These are phyloP conservation scores for Isabelozyma pseudorhagii DNA, from an alignment of 805 yeast genomes.

Conservation along the genomic window DNA sequence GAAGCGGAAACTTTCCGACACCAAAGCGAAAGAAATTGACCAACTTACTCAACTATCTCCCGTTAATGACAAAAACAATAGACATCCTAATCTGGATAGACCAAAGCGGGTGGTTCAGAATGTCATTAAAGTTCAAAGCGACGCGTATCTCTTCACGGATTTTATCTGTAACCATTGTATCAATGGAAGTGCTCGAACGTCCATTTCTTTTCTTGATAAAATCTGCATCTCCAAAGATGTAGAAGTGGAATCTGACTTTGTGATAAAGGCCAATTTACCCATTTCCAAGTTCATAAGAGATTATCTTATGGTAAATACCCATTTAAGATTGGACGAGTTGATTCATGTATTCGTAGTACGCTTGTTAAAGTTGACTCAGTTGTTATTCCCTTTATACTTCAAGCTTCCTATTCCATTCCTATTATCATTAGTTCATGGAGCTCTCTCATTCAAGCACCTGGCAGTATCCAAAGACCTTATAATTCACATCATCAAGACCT, in stretches of 20 bases:
- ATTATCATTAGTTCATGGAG: conserved; percentile 52
- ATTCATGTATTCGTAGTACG: conserved; percentile 35
- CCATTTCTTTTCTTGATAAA: conserved; percentile 29
- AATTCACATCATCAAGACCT: conserved; percentile 8
- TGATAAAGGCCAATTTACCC: conserved; percentile 26
- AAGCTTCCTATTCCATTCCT: conserved; percentile 56
- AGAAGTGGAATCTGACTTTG: conserved; percentile 8
- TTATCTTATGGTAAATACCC: conserved; percentile 42
- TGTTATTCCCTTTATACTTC: conserved; percentile 21
- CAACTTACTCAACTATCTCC: conserved; percentile 1
- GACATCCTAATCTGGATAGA: not conserved
- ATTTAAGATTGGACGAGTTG: conserved; percentile 48
- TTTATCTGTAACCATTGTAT: conserved; percentile 35
- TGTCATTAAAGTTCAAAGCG: conserved; percentile 26
- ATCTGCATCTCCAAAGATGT: conserved; percentile 24
- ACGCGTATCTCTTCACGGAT: conserved; percentile 30
- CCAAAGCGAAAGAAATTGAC: not conserved
- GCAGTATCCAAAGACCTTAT: conserved; percentile 46
- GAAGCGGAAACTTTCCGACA: conserved; percentile 13
- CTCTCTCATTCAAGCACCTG: conserved; percentile 57
- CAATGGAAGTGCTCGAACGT: conserved; percentile 30
- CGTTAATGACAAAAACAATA: not conserved
- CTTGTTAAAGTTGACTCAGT: conserved; percentile 22
- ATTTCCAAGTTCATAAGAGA: conserved; percentile 34
- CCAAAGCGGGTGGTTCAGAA: conserved; percentile 6